These are phyloP conservation scores for Hypoxylon sp. DNA, from an alignment of 2,329 filamentous ascomycete species.

Conservation along the genomic window DNA sequence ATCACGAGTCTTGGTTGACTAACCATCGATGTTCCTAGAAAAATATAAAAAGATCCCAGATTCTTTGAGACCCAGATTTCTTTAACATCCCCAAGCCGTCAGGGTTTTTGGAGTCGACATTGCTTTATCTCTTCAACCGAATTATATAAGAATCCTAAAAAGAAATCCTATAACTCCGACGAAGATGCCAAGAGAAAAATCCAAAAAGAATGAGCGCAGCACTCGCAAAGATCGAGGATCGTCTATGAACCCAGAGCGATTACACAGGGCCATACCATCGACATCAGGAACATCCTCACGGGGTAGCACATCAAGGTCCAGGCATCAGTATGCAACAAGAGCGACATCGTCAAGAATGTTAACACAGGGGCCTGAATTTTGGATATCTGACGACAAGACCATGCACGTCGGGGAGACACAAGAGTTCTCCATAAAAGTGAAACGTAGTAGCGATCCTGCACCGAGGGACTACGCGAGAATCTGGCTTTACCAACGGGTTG, in stretches of 20 bases:
- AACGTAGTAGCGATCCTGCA: neutral
- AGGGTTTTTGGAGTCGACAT: neutral
- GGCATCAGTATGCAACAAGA: neutral
- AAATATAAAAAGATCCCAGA: neutral
- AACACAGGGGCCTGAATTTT: neutral
- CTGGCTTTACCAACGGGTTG: neutral
- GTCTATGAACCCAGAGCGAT: neutral
- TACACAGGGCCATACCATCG: neutral
- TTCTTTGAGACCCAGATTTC: neutral
- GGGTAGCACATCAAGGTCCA: neutral
- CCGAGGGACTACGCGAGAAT: slow-evolving; percentile 5
- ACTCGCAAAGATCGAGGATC: neutral
- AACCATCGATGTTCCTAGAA: neutral
- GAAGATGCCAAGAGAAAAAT: neutral
- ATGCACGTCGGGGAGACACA: neutral
- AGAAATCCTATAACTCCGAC: neutral
- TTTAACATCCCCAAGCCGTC: neutral
- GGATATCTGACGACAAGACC: slow-evolving; percentile 6
- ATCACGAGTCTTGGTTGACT: neutral
- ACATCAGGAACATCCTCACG: neutral
- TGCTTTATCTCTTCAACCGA: neutral
- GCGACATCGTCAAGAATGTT: neutral
- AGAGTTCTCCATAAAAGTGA: neutral
- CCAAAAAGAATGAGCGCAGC: neutral
- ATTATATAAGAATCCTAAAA: neutral